Evolutionary conservation across 2,329 filamentous ascomycete species (phyloP).

Genomic region (Cordyceps cicadae): DNA sequence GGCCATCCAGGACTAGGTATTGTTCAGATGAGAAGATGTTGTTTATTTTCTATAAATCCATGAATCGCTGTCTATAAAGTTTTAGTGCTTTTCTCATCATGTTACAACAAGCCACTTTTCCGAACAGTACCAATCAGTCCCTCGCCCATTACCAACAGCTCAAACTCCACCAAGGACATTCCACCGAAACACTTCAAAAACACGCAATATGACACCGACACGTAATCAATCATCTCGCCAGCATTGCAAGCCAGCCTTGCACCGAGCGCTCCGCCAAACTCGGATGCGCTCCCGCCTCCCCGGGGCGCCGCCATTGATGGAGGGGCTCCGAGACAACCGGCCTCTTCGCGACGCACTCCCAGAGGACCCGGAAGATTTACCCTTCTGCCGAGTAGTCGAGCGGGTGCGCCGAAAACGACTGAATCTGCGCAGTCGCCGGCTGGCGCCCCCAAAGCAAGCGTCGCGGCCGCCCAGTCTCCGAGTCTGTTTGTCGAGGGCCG

Average conservation of each 20-base stretch:
- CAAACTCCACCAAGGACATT: not conserved
- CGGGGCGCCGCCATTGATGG: constrained; percentile 18
- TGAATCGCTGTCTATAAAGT: not conserved
- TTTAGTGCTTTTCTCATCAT: not conserved
- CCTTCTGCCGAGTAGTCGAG: constrained; percentile 14
- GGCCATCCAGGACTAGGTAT: not conserved
- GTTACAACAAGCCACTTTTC: not conserved
- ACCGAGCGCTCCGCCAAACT: not conserved
- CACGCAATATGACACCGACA: not conserved
- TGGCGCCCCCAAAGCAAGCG: too few species aligned
- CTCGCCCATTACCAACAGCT: not conserved
- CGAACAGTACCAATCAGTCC: not conserved
- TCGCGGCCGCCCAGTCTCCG: not conserved
- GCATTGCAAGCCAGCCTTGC: not conserved
- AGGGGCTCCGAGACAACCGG: constrained; percentile 15
- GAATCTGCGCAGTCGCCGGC: not conserved
- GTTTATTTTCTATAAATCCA: not conserved
- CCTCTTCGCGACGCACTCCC: constrained; percentile 10
- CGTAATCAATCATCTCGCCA: too few species aligned
- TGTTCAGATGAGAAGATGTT: not conserved
- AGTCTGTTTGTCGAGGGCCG: not conserved
- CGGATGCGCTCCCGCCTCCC: constrained; percentile 16
- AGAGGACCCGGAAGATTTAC: constrained; percentile 14
- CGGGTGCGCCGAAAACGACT: not conserved
- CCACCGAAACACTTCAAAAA: not conserved